Evolutionary conservation across 106 monocot genomes (phyloP).

Genomic region (Amphibolis antarctica): DNA sequence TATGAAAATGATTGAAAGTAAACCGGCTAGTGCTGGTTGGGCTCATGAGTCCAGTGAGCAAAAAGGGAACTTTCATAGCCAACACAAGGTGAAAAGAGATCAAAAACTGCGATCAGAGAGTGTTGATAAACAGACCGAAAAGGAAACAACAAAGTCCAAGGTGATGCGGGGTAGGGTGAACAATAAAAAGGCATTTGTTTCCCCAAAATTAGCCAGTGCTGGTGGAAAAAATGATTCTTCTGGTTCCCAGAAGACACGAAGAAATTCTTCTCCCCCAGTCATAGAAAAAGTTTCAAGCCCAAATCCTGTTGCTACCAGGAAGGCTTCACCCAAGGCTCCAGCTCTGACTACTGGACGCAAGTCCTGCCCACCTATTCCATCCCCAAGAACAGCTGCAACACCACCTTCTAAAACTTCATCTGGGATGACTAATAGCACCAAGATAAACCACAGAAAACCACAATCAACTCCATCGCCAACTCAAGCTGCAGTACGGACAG

Average conservation of each 20-base stretch:
- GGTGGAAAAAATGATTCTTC: conserved; percentile 31
- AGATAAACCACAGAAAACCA: conserved; percentile 29
- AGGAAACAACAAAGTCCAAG: conserved; percentile 37
- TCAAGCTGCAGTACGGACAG: conserved; percentile 26
- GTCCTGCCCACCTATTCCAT: conserved; percentile 30
- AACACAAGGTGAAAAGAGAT: conserved; percentile 58
- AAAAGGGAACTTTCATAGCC: conserved; percentile 36
- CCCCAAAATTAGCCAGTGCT: conserved; percentile 22
- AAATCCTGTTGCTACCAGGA: conserved; percentile 42
- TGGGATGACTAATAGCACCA: conserved; percentile 7
- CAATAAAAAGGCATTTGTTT: conserved; percentile 33
- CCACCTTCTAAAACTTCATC: conserved; percentile 33
- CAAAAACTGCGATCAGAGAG: conserved; percentile 49
- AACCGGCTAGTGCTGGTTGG: conserved; percentile 23
- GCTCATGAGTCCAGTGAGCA: conserved; percentile 26
- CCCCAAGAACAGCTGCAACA: conserved; percentile 29
- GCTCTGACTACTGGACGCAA: conserved; percentile 24
- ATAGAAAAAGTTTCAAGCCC: conserved; percentile 44
- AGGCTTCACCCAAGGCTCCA: conserved; percentile 27
- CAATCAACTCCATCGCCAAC: conserved; percentile 25
- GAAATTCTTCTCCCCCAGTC: conserved; percentile 76
- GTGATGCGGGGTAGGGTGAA: conserved; percentile 35
- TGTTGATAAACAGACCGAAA: conserved; percentile 30
- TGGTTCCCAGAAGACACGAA: conserved; percentile 33
- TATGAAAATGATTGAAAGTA: conserved; percentile 65